Conservation (phyloP, 148 eudicot genomes). For the Amaranthus palmeri region DNA sequence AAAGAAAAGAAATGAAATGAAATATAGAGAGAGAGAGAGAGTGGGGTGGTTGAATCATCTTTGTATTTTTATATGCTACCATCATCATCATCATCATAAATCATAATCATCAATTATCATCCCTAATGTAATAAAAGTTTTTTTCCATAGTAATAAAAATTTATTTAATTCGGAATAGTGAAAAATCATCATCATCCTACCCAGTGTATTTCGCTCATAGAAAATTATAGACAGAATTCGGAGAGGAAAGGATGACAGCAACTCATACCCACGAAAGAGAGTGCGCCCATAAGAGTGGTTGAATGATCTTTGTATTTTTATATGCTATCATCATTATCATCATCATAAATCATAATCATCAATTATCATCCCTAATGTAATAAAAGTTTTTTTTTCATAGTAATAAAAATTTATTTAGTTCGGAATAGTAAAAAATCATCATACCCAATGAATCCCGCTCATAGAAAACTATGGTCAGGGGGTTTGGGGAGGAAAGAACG, state of each 20-base stretch:
- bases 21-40: neutral
- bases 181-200: too few relatives aligned
- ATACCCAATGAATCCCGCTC: too few relatives aligned
- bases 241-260: too few relatives aligned
- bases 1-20: neutral
- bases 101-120: constrained; percentile 7
- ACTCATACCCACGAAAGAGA: neutral
- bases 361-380: constrained; percentile 15
- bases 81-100: neutral
- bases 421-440: too few relatives aligned
- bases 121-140: constrained; percentile 3
- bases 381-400: too few relatives aligned
- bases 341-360: neutral
- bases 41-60: constrained; percentile 19
- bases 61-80: neutral
- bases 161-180: too few relatives aligned
- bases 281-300: constrained; percentile 21
- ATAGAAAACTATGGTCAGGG: too few relatives aligned
- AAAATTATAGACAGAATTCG: too few relatives aligned
- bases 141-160: too few relatives aligned
- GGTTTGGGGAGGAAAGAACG: too few relatives aligned
- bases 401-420: too few relatives aligned
- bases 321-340: neutral
- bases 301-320: constrained; percentile 14
- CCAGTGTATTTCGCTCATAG: too few relatives aligned